Evolutionary conservation across 139 green algal genomes (phyloP), one percentile per base, ranked within the genome.

Genomic region (Monoraphidium neglectum): DNA sequence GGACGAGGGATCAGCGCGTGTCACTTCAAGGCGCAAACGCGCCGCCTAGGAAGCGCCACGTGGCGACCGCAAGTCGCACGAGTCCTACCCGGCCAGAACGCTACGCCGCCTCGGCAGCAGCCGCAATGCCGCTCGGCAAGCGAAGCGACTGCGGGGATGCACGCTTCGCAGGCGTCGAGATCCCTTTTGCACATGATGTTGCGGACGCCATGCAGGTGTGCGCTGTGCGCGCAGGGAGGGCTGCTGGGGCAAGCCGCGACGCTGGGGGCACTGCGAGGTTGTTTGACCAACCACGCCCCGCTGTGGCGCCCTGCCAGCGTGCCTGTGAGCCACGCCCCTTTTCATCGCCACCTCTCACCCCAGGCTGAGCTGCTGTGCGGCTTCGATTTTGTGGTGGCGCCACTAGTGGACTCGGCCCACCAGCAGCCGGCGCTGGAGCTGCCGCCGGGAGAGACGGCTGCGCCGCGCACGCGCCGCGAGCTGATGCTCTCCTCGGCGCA

Each of bases 321-420:
- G n/a, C n/a, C n/a, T n/a, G n/a, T n/a, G n/a, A n/a, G n/a, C n/a
- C 24, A 63, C 13, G 6, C 56, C 24, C 24, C 24, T 36, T 5
- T 10, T 10, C 56, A 63, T 18, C 56, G 13, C 24, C 56, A 10
- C 56, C 24, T n/a, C n/a, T n/a, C n/a, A 12, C 49, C 70, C 60
- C 88, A 95, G 92, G 76, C 80, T 37, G 59, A 83, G 13, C 69
- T 93, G 30, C 38, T 83, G 1, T 88, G 86, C 49, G 95, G 94
- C 2, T 98, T 98, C 70, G 95, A 99, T 78, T 99, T 98, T 81
- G 54, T 97, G 1, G 77, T 97, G 12, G 78, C 86, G 4, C 93
- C 94, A 0, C 82, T 99, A 35, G 87, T 91, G 66, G 81, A 75
- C 8, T 47, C 84, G 1, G 43, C 62, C 32, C 32, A 70, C 40